Conservation (phyloP, 768 basidiomycete genomes). For the Terana coerulea region DNA sequence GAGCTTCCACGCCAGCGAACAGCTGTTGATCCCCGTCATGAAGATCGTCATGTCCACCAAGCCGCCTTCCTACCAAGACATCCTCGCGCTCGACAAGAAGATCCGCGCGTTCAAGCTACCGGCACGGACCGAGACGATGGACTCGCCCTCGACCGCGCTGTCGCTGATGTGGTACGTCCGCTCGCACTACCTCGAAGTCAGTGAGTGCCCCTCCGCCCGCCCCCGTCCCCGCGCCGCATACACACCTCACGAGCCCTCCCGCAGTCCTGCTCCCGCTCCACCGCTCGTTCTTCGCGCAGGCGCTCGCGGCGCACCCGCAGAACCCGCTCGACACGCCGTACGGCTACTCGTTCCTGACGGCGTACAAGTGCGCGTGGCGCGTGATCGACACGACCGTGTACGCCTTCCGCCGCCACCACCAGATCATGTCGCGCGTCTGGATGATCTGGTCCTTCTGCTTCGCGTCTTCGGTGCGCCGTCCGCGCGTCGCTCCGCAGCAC, state of each 20-base stretch:
- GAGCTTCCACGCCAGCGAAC: slow-evolving; percentile 55
- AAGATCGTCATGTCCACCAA: slow-evolving; percentile 54
- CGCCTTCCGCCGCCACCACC: slow-evolving; percentile 41
- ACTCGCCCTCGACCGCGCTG: slow-evolving; percentile 19
- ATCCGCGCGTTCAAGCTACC: slow-evolving; percentile 56
- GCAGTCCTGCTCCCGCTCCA: slow-evolving; percentile 54
- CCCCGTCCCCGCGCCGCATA: background rate
- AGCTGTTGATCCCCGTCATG: slow-evolving; percentile 58
- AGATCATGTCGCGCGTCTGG: slow-evolving; percentile 50
- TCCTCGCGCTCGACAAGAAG: slow-evolving; percentile 48
- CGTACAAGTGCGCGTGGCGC: slow-evolving; percentile 47
- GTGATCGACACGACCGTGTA: slow-evolving; percentile 39
- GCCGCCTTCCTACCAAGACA: slow-evolving; percentile 48
- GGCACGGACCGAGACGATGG: slow-evolving; percentile 18
- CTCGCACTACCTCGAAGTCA: slow-evolving; percentile 43
- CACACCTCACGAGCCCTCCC: background rate
- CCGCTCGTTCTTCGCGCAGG: slow-evolving; percentile 55
- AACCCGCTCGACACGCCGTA: slow-evolving; percentile 48
- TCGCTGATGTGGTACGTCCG: slow-evolving; percentile 27
- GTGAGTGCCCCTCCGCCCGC: slow-evolving; percentile 21
- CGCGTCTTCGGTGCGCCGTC: slow-evolving; percentile 46
- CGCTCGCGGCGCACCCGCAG: slow-evolving; percentile 42
- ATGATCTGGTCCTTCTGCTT: slow-evolving; percentile 57
- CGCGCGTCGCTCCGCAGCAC: background rate
- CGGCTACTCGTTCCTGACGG: slow-evolving; percentile 46